These are phyloP conservation scores for Dothiorella sarmentorum DNA, from an alignment of 2,329 filamentous ascomycete species.

Conservation along the genomic window DNA sequence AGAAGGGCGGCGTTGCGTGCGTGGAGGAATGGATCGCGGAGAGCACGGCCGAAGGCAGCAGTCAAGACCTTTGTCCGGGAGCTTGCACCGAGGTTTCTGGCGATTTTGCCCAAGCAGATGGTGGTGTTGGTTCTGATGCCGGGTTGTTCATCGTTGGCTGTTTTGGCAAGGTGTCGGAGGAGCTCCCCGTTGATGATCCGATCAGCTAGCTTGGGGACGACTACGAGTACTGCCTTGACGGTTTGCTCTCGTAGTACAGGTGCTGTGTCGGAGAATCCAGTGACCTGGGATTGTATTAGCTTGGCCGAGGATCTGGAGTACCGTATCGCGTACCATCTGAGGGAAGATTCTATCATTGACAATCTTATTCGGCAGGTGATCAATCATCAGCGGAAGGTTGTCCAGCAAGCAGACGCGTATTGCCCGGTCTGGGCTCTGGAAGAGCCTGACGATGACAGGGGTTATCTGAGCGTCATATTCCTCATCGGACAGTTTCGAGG, in stretches of 20 bases:
- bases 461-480: constrained; percentile 84
- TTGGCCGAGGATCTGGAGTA: not conserved
- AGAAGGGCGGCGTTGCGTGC: constrained; percentile 85
- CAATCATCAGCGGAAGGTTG: constrained; percentile 85
- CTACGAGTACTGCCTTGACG: constrained; percentile 83
- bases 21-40: constrained; percentile 92
- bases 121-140: constrained; percentile 98
- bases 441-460: constrained; percentile 82
- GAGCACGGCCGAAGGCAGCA: constrained; percentile 83
- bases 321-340: constrained; percentile 63
- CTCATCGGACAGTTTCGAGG: constrained; percentile 78
- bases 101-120: constrained; percentile 94
- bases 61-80: constrained; percentile 86
- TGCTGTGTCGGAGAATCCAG: constrained; percentile 87
- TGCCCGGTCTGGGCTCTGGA: constrained; percentile 86
- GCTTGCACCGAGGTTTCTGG: constrained; percentile 72
- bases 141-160: constrained; percentile 94
- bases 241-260: constrained; percentile 94
- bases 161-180: constrained; percentile 85
- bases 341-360: constrained; percentile 98
- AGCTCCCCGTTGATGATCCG: constrained; percentile 91
- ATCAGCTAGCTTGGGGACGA: constrained; percentile 87
- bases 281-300: constrained; percentile 56
- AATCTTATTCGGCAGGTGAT: constrained; percentile 78
- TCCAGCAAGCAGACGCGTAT: constrained; percentile 89